phyloP scores from a whole-genome alignment of 2,329 filamentous ascomycete species.

The Penicillium frequentans region DNA sequence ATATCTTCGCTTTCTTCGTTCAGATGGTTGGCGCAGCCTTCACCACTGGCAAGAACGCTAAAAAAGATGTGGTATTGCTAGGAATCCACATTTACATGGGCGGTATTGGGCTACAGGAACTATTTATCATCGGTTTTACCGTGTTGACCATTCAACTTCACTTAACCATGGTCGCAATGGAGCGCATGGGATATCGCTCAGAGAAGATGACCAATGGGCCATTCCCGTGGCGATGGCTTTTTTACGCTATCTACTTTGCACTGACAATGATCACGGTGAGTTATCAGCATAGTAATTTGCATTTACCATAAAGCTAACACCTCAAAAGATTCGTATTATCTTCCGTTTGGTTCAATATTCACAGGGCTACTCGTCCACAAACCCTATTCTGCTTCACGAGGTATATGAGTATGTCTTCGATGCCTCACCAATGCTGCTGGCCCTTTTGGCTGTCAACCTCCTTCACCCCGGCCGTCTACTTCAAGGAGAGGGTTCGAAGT shows the following conservation, averaged over 20 bases:
- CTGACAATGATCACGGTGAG: slow-evolving; percentile 46
- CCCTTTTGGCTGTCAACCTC: slow-evolving; percentile 44
- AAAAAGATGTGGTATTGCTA: slow-evolving; percentile 28
- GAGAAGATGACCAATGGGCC: slow-evolving; percentile 8
- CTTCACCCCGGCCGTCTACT: slow-evolving; percentile 53
- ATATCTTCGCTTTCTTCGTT: slow-evolving; percentile 47
- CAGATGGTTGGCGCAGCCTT: slow-evolving; percentile 44
- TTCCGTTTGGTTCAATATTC: slow-evolving; percentile 62
- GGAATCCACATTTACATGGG: slow-evolving; percentile 56
- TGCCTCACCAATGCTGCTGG: slow-evolving; percentile 57
- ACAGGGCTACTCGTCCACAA: slow-evolving; percentile 57
- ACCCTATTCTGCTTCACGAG: slow-evolving; percentile 65
- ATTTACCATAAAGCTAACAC: not conserved
- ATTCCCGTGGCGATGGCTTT: slow-evolving; percentile 25
- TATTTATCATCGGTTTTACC: slow-evolving; percentile 52
- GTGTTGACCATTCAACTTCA: slow-evolving; percentile 43
- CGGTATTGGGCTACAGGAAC: slow-evolving; percentile 53
- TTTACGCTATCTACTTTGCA: slow-evolving; percentile 43
- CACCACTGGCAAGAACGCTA: slow-evolving; percentile 26
- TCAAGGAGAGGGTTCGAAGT: slow-evolving; percentile 45
- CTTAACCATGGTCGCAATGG: slow-evolving; percentile 24
- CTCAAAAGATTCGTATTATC: slow-evolving; percentile 54
- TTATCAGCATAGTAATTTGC: not conserved
- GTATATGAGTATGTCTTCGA: slow-evolving; percentile 55
- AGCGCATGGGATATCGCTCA: slow-evolving; percentile 28